Conservation (phyloP, 352 stramenopile genomes). For the Pythium plurisporium region DNA sequence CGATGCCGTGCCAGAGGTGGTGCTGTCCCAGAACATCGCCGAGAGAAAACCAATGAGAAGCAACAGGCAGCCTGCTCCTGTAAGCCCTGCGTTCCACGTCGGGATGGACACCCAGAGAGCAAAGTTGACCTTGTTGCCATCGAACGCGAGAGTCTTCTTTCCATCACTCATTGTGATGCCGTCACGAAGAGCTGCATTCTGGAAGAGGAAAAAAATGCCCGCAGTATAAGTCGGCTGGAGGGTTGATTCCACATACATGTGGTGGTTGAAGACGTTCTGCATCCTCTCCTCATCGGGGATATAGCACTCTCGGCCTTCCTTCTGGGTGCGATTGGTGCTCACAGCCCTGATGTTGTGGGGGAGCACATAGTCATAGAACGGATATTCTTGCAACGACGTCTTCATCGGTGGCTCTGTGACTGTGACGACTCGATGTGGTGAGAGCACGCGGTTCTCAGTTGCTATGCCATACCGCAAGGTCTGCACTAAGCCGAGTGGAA, state of each 20-base stretch:
- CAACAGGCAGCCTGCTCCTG: background rate
- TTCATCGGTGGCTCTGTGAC: background rate
- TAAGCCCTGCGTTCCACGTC: background rate
- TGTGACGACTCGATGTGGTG: background rate
- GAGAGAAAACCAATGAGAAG: background rate
- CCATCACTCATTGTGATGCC: background rate
- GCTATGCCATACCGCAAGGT: background rate
- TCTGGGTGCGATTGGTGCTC: background rate
- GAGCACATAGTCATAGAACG: background rate
- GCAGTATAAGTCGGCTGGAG: constrained; percentile 12
- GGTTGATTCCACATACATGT: constrained; percentile 14
- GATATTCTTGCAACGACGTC: background rate
- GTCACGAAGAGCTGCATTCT: background rate
- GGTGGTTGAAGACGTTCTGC: constrained; percentile 8
- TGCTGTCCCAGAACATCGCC: background rate
- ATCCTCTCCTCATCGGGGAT: too few species aligned
- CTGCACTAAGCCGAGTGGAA: background rate
- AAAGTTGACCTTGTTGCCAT: background rate
- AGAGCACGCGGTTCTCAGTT: background rate
- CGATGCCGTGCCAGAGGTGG: background rate
- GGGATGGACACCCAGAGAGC: background rate
- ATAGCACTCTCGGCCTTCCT: constrained; percentile 11
- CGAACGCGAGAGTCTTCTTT: background rate
- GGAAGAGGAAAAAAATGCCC: constrained; percentile 14
- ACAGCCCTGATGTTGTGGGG: background rate